Evolutionary conservation across 768 basidiomycete genomes (phyloP).

Genomic region (Amanita molliuscula): DNA sequence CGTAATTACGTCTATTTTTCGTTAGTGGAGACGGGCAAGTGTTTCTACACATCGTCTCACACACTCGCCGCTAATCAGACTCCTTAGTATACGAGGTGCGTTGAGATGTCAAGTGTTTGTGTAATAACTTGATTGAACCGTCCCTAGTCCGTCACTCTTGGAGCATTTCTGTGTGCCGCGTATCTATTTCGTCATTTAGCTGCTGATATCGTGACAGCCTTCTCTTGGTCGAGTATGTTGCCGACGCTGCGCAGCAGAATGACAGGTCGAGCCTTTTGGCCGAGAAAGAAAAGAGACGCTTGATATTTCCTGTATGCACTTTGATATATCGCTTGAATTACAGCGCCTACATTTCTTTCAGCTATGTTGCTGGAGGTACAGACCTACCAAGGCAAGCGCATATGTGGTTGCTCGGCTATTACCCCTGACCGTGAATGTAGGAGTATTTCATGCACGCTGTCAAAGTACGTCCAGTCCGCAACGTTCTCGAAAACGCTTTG

Average conservation of each 20-base stretch:
- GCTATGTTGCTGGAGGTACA: conserved; percentile 64
- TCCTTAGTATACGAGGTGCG: conserved; percentile 47
- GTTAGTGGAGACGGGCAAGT: conserved; percentile 18
- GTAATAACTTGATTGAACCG: neutral
- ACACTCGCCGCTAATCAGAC: neutral
- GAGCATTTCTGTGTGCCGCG: conserved; percentile 51
- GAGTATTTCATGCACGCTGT: conserved; percentile 75
- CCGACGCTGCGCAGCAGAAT: conserved; percentile 44
- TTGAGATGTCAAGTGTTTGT: neutral
- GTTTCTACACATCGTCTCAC: conserved; percentile 7
- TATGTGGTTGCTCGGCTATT: neutral
- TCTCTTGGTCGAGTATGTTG: conserved; percentile 69
- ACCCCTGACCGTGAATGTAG: conserved; percentile 18
- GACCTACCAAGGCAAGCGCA: conserved; percentile 49
- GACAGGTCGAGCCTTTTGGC: conserved; percentile 48
- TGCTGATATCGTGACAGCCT: conserved; percentile 26
- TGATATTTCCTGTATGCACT: conserved; percentile 42
- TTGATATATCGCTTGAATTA: neutral
- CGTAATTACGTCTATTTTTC: conserved; percentile 46
- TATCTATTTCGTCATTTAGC: neutral
- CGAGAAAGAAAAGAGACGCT: conserved; percentile 56
- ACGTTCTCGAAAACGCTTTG: neutral
- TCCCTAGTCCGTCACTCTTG: conserved; percentile 55
- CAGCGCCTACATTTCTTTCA: conserved; percentile 14
- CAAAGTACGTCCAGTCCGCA: conserved; percentile 33